Conservation (phyloP, 2,329 filamentous ascomycete genomes). For the Beauveria varroae region DNA sequence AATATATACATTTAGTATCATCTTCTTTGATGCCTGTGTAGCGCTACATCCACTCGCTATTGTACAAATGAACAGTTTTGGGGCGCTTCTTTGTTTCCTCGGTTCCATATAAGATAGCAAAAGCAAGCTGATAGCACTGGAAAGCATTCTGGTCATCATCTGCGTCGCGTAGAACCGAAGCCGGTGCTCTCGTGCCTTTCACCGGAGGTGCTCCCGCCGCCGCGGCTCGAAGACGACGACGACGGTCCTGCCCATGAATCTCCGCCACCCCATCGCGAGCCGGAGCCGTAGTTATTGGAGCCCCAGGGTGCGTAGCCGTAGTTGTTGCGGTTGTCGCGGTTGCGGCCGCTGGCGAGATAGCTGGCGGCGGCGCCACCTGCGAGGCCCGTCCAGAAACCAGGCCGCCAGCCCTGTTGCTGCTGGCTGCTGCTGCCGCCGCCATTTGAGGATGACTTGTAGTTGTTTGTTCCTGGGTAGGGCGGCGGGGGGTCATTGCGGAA, state of each 20-base stretch:
- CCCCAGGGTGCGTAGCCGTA: conserved; percentile 19
- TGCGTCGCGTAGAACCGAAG: conserved; percentile 60
- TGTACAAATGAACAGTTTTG: neutral
- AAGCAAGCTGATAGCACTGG: no score
- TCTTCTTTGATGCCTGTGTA: neutral
- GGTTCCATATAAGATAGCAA: no score
- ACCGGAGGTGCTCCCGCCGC: conserved; percentile 27
- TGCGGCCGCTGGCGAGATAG: conserved; percentile 49
- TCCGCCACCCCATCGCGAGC: conserved; percentile 28
- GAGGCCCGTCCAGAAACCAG: conserved; percentile 48
- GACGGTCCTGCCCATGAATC: conserved; percentile 22
- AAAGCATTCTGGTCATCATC: conserved; percentile 26
- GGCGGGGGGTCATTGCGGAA: conserved; percentile 40
- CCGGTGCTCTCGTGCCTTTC: conserved; percentile 61
- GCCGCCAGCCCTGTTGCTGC: conserved; percentile 18
- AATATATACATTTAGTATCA: neutral
- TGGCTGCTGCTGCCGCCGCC: conserved; percentile 28
- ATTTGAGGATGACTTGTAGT: conserved; percentile 19
- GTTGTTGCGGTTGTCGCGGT: conserved; percentile 24
- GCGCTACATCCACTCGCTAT: neutral
- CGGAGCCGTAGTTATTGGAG: conserved; percentile 16
- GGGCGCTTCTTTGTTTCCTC: no score
- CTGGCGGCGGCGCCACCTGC: conserved; percentile 61
- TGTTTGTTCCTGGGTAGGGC: conserved; percentile 34
- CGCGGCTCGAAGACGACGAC: conserved; percentile 27